Conservation (phyloP, 192 early-diverging fungal genomes). For the Chytriomyces sp. region DNA sequence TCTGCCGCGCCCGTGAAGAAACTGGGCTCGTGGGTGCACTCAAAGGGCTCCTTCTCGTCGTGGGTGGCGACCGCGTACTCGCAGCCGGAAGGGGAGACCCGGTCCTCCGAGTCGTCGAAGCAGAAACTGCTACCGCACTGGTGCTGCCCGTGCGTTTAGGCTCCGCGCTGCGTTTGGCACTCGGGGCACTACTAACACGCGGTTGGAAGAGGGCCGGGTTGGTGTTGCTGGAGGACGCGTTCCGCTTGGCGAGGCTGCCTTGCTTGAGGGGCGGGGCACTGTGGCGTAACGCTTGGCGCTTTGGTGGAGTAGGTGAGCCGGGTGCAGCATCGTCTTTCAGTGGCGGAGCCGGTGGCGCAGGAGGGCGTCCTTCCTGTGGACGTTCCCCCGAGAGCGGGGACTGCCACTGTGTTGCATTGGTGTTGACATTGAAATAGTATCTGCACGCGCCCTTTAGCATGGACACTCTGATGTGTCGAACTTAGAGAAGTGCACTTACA, state of each 20-base stretch:
- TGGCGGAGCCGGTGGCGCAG: background rate
- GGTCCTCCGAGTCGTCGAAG: background rate
- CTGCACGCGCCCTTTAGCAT: background rate
- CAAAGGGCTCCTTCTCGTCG: background rate
- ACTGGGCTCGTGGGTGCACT: background rate
- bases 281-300: background rate
- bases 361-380: background rate
- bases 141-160: background rate
- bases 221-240: background rate
- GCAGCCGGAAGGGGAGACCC: background rate
- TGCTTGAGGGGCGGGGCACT: background rate
- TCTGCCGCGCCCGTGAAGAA: background rate
- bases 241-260: background rate
- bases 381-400: background rate
- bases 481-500: background rate
- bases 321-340: background rate
- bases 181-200: background rate
- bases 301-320: background rate
- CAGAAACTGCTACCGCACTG: background rate
- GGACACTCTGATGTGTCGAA: no score
- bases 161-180: background rate
- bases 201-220: background rate
- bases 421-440: constrained; percentile 23
- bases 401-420: background rate
- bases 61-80: background rate